A percentile compares a stretch with the other conserved stretches of the same genome.
phyloP scores from a whole-genome alignment of 2,329 filamentous ascomycete species.

The Bretziella fagacearum region DNA sequence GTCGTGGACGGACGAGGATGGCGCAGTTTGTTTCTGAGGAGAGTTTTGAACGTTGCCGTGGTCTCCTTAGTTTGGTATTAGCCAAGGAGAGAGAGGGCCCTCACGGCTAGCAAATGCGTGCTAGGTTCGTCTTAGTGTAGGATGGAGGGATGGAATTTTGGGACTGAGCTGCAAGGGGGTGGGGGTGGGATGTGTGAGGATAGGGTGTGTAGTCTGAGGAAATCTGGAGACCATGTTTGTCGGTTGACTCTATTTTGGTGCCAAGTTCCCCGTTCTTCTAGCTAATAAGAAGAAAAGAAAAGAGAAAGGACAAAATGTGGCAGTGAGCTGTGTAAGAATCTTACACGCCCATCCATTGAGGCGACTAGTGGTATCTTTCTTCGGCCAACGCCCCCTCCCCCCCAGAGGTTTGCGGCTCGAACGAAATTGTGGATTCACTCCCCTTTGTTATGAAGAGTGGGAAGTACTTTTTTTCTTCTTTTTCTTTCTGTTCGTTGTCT shows the following conservation, averaged over 20 bases:
- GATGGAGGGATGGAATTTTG: not conserved
- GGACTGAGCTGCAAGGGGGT: not conserved
- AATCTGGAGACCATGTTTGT: too few species aligned
- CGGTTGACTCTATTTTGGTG: too few species aligned
- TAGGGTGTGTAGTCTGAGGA: not conserved
- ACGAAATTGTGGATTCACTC: not conserved
- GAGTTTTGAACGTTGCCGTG: too few species aligned
- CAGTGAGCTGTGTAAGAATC: too few species aligned
- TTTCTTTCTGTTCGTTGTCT: not conserved
- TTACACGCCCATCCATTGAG: too few species aligned
- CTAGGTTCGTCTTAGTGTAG: not conserved
- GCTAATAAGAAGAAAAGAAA: too few species aligned
- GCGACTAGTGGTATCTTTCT: not conserved
- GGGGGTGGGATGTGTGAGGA: not conserved
- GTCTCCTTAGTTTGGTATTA: too few species aligned
- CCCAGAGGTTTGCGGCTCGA: not conserved
- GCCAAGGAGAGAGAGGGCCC: not conserved
- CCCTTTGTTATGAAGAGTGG: not conserved
- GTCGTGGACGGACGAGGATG: not conserved
- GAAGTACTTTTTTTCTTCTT: not conserved
- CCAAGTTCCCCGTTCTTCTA: too few species aligned
- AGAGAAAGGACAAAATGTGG: too few species aligned
- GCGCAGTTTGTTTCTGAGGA: too few species aligned
- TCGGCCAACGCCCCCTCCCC: not conserved
- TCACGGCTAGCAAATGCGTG: not conserved